Evolutionary conservation across 345 rosid species (phyloP).

Genomic region (Eucalyptus fibrosa): DNA sequence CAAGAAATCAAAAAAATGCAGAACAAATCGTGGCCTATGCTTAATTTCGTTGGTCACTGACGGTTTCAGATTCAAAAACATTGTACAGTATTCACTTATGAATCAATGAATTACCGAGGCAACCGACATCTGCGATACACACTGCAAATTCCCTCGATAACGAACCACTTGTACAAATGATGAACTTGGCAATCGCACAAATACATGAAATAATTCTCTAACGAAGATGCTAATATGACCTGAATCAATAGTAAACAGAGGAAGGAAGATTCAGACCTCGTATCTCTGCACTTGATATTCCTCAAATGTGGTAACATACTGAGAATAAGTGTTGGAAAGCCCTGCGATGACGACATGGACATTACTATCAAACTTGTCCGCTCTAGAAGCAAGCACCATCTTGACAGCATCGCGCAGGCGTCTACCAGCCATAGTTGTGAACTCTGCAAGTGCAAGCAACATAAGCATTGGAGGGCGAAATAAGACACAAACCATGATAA

Average conservation of each 20-base stretch:
- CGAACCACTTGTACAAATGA: neutral
- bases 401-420: slow-evolving; percentile 64
- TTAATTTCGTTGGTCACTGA: neutral
- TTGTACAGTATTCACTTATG: neutral
- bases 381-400: slow-evolving; percentile 20
- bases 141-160: neutral
- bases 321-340: slow-evolving; percentile 58
- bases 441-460: slow-evolving; percentile 23
- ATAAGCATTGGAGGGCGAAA: neutral
- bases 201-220: neutral
- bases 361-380: slow-evolving; percentile 15
- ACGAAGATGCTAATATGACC: neutral
- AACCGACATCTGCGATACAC: neutral
- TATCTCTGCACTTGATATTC: slow-evolving; percentile 66
- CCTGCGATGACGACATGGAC: slow-evolving; percentile 58
- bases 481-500: neutral
- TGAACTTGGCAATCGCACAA: neutral
- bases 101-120: neutral
- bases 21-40: neutral
- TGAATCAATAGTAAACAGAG: neutral
- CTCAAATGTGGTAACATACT: slow-evolving; percentile 61
- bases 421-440: slow-evolving; percentile 73
- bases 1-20: neutral
- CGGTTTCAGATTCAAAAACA: neutral
- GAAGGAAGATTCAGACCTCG: slow-evolving; percentile 21